These are phyloP conservation scores for Colletotrichum sp. DNA, from an alignment of 2,329 filamentous ascomycete species.

Conservation along the genomic window DNA sequence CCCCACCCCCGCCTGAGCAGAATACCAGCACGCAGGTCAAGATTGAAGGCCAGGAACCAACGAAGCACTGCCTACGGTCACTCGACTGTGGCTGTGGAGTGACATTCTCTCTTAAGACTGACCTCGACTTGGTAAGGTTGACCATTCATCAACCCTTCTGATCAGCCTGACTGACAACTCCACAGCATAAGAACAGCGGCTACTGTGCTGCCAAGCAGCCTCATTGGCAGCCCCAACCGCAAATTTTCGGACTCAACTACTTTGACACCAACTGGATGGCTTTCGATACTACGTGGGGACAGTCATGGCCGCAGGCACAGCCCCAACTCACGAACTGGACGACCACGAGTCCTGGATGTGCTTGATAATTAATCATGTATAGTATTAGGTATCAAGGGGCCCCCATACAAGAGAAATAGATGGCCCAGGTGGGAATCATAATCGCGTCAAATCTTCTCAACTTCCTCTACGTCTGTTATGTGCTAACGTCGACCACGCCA, in stretches of 20 bases:
- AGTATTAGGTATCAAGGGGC: background rate
- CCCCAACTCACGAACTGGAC: background rate
- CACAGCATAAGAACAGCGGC: background rate
- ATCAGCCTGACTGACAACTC: background rate
- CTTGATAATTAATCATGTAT: background rate
- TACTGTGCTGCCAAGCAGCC: background rate
- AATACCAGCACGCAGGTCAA: background rate
- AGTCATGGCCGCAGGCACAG: background rate
- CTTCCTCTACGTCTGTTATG: background rate
- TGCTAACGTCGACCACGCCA: slow-evolving; percentile 6
- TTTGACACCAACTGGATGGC: background rate
- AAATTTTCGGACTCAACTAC: background rate
- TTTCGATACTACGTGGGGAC: background rate
- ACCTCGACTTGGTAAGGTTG: background rate
- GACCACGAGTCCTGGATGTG: background rate
- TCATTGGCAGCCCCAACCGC: background rate
- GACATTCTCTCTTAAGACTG: background rate
- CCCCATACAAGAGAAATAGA: background rate
- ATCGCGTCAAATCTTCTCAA: background rate
- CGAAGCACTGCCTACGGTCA: too few relatives aligned
- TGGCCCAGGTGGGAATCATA: background rate
- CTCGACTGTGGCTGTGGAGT: background rate
- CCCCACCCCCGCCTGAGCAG: background rate
- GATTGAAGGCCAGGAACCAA: background rate
- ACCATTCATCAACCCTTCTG: background rate